Evolutionary conservation across 2,329 filamentous ascomycete genomes (phyloP).

Genomic region (Laburnicola sp.): DNA sequence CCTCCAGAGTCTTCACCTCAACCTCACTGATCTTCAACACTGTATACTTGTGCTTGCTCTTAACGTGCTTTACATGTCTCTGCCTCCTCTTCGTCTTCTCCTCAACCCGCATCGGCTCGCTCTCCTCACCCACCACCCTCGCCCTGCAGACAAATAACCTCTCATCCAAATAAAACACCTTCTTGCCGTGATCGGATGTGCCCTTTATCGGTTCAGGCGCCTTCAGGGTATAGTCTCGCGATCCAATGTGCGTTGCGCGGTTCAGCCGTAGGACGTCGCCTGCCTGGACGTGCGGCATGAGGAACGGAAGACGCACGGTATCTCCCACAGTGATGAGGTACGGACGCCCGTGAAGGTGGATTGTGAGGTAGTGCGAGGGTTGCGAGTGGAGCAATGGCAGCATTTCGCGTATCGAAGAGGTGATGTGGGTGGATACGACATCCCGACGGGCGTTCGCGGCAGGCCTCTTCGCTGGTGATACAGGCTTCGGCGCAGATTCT

Average conservation of each 20-base stretch:
- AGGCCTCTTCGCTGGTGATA: slow-evolving; percentile 16
- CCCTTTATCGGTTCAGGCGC: slow-evolving; percentile 42
- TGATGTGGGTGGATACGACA: slow-evolving; percentile 47
- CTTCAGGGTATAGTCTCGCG: slow-evolving; percentile 86
- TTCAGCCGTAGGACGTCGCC: slow-evolving; percentile 89
- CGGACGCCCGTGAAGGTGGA: slow-evolving; percentile 76
- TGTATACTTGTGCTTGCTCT: slow-evolving; percentile 90
- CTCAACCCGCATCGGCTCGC: slow-evolving; percentile 60
- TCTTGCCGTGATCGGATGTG: slow-evolving; percentile 36
- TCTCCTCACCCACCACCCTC: slow-evolving; percentile 80
- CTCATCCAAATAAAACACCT: slow-evolving; percentile 72
- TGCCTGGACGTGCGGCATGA: slow-evolving; percentile 57
- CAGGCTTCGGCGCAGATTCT: slow-evolving; percentile 17
- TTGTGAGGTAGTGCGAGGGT: slow-evolving; percentile 74
- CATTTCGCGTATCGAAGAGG: slow-evolving; percentile 62
- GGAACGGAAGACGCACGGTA: slow-evolving; percentile 54
- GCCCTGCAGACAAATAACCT: slow-evolving; percentile 82
- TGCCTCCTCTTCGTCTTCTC: slow-evolving; percentile 68
- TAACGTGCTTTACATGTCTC: slow-evolving; percentile 69
- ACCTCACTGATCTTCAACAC: slow-evolving; percentile 83
- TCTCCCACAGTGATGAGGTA: slow-evolving; percentile 72
- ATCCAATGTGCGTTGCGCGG: slow-evolving; percentile 79
- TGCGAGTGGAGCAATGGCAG: slow-evolving; percentile 74
- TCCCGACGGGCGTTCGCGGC: slow-evolving; percentile 28
- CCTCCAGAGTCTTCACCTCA: slow-evolving; percentile 63